Percentiles rank a stretch among this genome's conserved stretches.
These are phyloP conservation scores for Ganoderma meredithae DNA, from an alignment of 1,284 basidiomycete genomes.

Conservation along the genomic window DNA sequence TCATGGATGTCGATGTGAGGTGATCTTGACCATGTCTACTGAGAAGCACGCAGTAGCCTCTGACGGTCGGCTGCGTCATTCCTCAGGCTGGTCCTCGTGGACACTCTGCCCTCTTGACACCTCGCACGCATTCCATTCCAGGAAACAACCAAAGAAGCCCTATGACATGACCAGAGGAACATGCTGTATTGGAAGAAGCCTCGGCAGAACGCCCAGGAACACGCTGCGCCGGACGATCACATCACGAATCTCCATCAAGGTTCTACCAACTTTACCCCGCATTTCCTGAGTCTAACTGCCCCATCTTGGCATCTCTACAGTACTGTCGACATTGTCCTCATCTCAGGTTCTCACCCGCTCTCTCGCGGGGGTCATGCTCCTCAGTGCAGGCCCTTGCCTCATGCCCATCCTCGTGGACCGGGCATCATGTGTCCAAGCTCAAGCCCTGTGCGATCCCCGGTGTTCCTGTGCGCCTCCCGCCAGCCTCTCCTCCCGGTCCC, in stretches of 20 bases:
- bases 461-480: neutral
- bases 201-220: neutral
- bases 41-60: neutral
- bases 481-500: neutral
- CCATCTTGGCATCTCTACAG: neutral
- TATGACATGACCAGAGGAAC: neutral
- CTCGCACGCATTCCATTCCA: neutral
- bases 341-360: neutral
- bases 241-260: neutral
- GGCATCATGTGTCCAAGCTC: neutral
- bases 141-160: constrained; percentile 1
- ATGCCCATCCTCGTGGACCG: neutral
- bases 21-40: neutral
- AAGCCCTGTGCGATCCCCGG: neutral
- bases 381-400: neutral
- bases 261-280: constrained; percentile 1
- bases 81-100: neutral
- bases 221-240: neutral
- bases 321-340: constrained; percentile 1
- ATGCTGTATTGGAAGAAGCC: neutral
- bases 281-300: neutral
- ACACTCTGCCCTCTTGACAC: neutral
- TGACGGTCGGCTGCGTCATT: neutral
- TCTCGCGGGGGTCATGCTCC: neutral
- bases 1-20: neutral